A percentile compares a stretch with the other conserved stretches of the same genome.
phyloP scores from a whole-genome alignment of 2,329 filamentous ascomycete species.

The Aotearoamyces nothofagi region DNA sequence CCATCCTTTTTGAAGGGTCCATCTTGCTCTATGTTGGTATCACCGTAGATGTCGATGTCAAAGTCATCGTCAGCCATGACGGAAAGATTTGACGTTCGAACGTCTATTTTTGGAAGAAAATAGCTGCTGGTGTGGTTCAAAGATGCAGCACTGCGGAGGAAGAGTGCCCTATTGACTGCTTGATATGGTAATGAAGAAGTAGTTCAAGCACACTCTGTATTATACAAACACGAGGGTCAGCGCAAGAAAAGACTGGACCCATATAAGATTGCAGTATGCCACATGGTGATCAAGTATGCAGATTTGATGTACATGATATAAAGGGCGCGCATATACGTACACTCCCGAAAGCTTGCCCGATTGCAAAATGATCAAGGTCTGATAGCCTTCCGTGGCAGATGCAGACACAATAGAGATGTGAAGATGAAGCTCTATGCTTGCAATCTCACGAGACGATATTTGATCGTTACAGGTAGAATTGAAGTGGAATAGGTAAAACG shows the following conservation, averaged over 20 bases:
- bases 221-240: slow-evolving; percentile 16
- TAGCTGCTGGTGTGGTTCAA: no score
- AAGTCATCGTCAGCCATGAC: slow-evolving; percentile 52
- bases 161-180: no score
- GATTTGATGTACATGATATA: slow-evolving; percentile 19
- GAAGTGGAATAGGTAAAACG: slow-evolving; percentile 8
- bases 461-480: slow-evolving; percentile 13
- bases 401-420: slow-evolving; percentile 24
- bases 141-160: slow-evolving; percentile 1
- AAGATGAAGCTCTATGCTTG: slow-evolving; percentile 53
- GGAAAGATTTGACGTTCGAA: no score
- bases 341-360: slow-evolving; percentile 17
- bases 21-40: slow-evolving; percentile 32
- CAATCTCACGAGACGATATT: slow-evolving; percentile 21
- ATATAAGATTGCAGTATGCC: no score
- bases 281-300: no score
- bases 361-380: slow-evolving; percentile 16
- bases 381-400: slow-evolving; percentile 18
- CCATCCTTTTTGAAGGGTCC: slow-evolving; percentile 20
- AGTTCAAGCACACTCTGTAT: slow-evolving; percentile 15
- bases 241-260: slow-evolving; percentile 18
- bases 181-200: no score
- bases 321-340: slow-evolving; percentile 21
- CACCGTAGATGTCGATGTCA: slow-evolving; percentile 59
- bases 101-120: no score